Percentiles rank a stretch among this genome's conserved stretches.
Conservation (phyloP, 1,139 yeast species). For the Geotrichum histeridarum region DNA sequence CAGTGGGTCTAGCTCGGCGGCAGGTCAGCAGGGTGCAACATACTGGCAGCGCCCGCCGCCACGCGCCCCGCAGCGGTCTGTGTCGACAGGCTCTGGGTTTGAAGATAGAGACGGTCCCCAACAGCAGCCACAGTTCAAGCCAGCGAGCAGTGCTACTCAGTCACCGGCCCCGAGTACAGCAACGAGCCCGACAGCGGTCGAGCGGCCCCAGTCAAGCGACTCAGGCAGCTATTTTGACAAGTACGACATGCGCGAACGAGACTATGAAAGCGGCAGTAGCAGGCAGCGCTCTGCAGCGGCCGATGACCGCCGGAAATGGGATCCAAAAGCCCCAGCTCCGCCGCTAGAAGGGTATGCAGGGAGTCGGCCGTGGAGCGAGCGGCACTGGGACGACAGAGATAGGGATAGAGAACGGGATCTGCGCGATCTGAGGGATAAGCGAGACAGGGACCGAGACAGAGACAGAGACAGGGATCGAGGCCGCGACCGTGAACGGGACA, state of each 20-base stretch:
- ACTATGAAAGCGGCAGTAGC: background rate
- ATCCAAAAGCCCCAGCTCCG: background rate
- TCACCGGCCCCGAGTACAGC: background rate
- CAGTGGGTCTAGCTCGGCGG: background rate
- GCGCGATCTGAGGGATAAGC: conserved; percentile 15
- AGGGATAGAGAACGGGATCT: conserved; percentile 23
- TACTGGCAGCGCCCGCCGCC: background rate
- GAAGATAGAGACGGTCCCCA: conserved; percentile 2
- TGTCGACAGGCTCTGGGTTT: background rate
- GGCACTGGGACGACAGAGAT: conserved; percentile 21
- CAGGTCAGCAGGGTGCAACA: too few relatives aligned
- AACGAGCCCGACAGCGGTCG: background rate
- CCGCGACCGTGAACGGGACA: conserved; percentile 20
- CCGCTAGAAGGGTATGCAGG: background rate
- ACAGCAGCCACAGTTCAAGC: background rate
- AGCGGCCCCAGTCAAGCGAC: background rate
- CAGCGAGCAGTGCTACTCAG: background rate
- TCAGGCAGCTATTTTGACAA: background rate
- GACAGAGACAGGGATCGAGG: conserved; percentile 16
- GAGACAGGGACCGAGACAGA: conserved; percentile 1
- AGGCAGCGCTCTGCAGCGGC: background rate
- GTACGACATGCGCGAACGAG: background rate
- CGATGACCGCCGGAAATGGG: conserved; percentile 8
- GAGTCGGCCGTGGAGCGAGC: background rate
- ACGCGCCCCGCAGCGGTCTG: conserved; percentile 1